Evolutionary conservation across 805 yeast genomes (phyloP).

Genomic region (Teunomyces pallodes): DNA sequence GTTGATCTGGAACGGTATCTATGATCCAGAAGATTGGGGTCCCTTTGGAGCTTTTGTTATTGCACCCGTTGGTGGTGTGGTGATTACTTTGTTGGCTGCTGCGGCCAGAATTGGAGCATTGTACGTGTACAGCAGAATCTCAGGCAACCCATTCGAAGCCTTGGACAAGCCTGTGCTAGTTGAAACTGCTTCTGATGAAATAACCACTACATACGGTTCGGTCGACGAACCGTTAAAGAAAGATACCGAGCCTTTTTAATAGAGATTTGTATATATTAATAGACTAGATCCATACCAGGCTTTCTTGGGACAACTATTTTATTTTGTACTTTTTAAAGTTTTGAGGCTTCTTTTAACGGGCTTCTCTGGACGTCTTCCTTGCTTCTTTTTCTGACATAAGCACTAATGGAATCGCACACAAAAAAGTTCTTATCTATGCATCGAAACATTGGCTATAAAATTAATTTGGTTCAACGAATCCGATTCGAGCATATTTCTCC

Average conservation of each 20-base stretch:
- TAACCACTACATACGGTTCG: slow-evolving; percentile 14
- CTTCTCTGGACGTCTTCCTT: no score
- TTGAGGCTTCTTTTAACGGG: no score
- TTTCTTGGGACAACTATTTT: no score
- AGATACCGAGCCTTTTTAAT: background rate
- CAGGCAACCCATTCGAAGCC: slow-evolving; percentile 43
- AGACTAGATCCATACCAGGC: no score
- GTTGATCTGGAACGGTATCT: slow-evolving; percentile 76
- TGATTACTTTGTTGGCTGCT: slow-evolving; percentile 53
- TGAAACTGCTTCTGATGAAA: slow-evolving; percentile 13
- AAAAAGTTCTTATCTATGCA: background rate
- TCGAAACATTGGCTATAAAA: background rate
- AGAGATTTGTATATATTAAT: background rate
- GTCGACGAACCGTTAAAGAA: slow-evolving; percentile 13
- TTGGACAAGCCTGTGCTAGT: slow-evolving; percentile 36
- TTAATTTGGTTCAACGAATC: background rate
- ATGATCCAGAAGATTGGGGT: slow-evolving; percentile 80
- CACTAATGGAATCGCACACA: background rate
- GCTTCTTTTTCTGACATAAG: background rate
- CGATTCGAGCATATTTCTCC: no score
- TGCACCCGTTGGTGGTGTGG: slow-evolving; percentile 79
- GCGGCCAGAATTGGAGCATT: slow-evolving; percentile 42
- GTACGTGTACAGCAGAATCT: slow-evolving; percentile 31
- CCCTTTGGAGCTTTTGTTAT: slow-evolving; percentile 92
- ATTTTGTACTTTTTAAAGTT: no score